Percentiles rank a stretch among this genome's conserved stretches.
phyloP scores from a whole-genome alignment of 2,329 filamentous ascomycete genomes.

The Hypoxylon sp. region DNA sequence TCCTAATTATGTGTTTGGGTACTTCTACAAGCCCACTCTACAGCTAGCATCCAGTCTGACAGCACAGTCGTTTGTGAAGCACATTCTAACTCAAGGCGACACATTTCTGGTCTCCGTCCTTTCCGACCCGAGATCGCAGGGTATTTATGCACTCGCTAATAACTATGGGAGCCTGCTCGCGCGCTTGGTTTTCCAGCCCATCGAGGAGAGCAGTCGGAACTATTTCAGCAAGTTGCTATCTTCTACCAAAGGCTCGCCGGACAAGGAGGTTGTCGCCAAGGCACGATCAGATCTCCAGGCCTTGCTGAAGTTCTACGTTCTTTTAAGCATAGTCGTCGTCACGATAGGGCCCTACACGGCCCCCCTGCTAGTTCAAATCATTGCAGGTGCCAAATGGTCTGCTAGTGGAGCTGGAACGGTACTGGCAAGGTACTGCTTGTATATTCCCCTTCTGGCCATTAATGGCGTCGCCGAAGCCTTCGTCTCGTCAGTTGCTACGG shows the following conservation, averaged over 20 bases:
- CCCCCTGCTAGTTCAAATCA: conserved; percentile 76
- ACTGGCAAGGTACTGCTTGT: conserved; percentile 87
- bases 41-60: conserved; percentile 84
- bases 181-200: conserved; percentile 89
- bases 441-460: conserved; percentile 90
- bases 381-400: conserved; percentile 84
- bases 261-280: conserved; percentile 53
- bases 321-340: conserved; percentile 77
- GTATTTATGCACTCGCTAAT: conserved; percentile 90
- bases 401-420: conserved; percentile 78
- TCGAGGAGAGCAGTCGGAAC: conserved; percentile 92
- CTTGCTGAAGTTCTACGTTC: conserved; percentile 78
- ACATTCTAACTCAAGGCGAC: conserved; percentile 93
- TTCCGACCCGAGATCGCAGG: conserved; percentile 83
- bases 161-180: conserved; percentile 94
- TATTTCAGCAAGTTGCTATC: conserved; percentile 86
- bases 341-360: conserved; percentile 81
- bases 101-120: conserved; percentile 86
- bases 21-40: conserved; percentile 78
- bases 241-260: conserved; percentile 37
- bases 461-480: conserved; percentile 96
- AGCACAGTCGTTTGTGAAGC: conserved; percentile 89
- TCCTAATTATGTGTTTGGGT: conserved; percentile 63
- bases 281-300: conserved; percentile 67
- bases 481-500: conserved; percentile 85